These are phyloP conservation scores for Myxozyma sirexii DNA, from an alignment of 805 yeast genomes.

Conservation along the genomic window DNA sequence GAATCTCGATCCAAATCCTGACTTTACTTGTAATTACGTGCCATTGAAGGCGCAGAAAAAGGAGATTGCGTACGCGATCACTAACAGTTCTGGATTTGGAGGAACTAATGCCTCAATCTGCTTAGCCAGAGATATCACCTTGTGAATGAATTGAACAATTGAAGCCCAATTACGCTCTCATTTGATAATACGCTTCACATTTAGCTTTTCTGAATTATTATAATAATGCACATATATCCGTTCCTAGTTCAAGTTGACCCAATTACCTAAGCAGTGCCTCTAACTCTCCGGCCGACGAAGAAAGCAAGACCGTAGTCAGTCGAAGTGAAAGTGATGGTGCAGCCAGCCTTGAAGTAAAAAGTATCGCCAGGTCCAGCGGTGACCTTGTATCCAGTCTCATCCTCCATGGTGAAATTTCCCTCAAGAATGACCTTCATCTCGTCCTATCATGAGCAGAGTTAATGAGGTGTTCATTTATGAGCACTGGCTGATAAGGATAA, in stretches of 20 bases:
- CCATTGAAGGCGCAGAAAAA: slow-evolving; percentile 49
- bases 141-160: slow-evolving; percentile 7
- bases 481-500: too few species aligned
- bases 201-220: too few species aligned
- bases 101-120: slow-evolving; percentile 86
- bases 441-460: slow-evolving; percentile 48
- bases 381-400: slow-evolving; percentile 63
- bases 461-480: neutral
- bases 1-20: slow-evolving; percentile 51
- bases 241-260: too few species aligned
- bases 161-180: neutral
- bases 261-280: slow-evolving; percentile 8
- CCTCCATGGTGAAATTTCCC: slow-evolving; percentile 64
- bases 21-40: slow-evolving; percentile 61
- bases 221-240: too few species aligned
- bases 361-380: slow-evolving; percentile 66
- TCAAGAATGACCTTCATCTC: slow-evolving; percentile 72
- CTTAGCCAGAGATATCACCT: slow-evolving; percentile 45
- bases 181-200: neutral
- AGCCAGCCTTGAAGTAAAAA: slow-evolving; percentile 67
- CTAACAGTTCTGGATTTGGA: slow-evolving; percentile 96
- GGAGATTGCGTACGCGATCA: slow-evolving; percentile 60
- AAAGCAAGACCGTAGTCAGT: slow-evolving; percentile 66
- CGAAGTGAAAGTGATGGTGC: slow-evolving; percentile 64
- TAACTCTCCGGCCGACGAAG: slow-evolving; percentile 50